These are phyloP conservation scores for Spergularia bocconei DNA, from an alignment of 148 eudicot genomes.

Conservation along the genomic window DNA sequence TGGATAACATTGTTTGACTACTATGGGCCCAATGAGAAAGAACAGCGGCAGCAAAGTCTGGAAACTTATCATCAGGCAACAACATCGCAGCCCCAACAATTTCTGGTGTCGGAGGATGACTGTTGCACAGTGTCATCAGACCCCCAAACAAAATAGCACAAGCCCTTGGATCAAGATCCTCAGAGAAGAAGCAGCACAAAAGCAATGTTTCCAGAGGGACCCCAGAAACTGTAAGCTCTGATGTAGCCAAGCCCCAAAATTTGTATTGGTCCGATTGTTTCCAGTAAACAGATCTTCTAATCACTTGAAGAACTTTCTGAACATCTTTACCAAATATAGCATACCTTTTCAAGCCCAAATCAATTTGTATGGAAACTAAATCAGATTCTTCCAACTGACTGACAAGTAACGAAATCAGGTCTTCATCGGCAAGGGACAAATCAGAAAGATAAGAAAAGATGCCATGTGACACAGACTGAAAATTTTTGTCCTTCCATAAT, in stretches of 20 bases:
- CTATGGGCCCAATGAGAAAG: constrained; percentile 33
- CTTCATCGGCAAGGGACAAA: constrained; percentile 28
- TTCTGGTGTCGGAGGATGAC: constrained; percentile 38
- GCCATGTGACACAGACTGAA: constrained; percentile 17
- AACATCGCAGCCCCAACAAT: constrained; percentile 40
- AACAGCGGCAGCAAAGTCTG: constrained; percentile 37
- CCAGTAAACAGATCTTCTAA: constrained; percentile 34
- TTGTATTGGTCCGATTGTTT: constrained; percentile 30
- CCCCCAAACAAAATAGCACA: constrained; percentile 28
- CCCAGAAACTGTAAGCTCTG: constrained; percentile 35
- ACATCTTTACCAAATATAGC: constrained; percentile 37
- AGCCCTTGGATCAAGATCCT: constrained; percentile 26
- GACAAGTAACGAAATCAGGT: constrained; percentile 33
- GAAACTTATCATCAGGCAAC: constrained; percentile 32
- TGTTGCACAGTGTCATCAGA: constrained; percentile 30
- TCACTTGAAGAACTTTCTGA: constrained; percentile 19
- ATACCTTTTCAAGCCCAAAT: constrained; percentile 33
- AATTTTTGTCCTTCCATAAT: constrained; percentile 29
- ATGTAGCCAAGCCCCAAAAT: constrained; percentile 36
- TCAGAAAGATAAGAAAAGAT: constrained; percentile 36
- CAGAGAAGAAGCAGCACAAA: constrained; percentile 30
- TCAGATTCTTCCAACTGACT: constrained; percentile 30
- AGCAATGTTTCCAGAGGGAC: constrained; percentile 41
- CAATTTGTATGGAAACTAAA: constrained; percentile 30
- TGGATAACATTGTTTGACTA: constrained; percentile 26